Conservation (phyloP, 176 grass and related monocot genomes). For the Melocanna baccifera region DNA sequence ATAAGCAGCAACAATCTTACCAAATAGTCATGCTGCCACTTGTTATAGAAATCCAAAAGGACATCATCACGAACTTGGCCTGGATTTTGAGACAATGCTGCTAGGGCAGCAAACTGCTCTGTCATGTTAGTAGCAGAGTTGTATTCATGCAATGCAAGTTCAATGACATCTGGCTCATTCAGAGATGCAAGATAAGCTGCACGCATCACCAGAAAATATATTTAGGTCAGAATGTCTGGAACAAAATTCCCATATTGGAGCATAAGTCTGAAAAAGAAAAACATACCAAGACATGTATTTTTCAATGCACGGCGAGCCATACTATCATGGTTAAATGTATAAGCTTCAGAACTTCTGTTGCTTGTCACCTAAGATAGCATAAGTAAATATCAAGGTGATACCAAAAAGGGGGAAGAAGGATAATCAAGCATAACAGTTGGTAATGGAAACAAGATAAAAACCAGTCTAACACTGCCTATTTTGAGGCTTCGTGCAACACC, state of each 20-base stretch:
- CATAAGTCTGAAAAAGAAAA: not conserved
- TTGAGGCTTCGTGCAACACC: not conserved
- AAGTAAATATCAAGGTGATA: not conserved
- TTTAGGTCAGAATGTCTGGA: conserved; percentile 14
- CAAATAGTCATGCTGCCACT: conserved; percentile 90
- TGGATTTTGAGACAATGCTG: conserved; percentile 90
- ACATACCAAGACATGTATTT: conserved; percentile 83
- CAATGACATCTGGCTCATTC: conserved; percentile 64
- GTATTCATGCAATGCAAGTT: conserved; percentile 81
- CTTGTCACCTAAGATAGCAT: conserved; percentile 49
- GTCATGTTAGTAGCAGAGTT: conserved; percentile 94
- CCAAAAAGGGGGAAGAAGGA: not conserved
- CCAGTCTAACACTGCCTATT: not conserved
- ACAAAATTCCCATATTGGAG: conserved; percentile 6
- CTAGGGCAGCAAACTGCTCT: conserved; percentile 92
- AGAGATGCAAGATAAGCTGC: conserved; percentile 84
- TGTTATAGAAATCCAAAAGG: conserved; percentile 84
- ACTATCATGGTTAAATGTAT: conserved; percentile 77
- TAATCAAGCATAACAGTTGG: conserved; percentile 10
- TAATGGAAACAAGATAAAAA: not conserved
- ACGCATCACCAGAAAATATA: conserved; percentile 37
- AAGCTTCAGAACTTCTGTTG: conserved; percentile 71
- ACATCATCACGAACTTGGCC: conserved; percentile 80
- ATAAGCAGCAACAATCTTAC: conserved; percentile 49
- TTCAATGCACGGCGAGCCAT: conserved; percentile 82